Conservation (phyloP, 345 rosid genomes). For the Aquilaria malaccensis region DNA sequence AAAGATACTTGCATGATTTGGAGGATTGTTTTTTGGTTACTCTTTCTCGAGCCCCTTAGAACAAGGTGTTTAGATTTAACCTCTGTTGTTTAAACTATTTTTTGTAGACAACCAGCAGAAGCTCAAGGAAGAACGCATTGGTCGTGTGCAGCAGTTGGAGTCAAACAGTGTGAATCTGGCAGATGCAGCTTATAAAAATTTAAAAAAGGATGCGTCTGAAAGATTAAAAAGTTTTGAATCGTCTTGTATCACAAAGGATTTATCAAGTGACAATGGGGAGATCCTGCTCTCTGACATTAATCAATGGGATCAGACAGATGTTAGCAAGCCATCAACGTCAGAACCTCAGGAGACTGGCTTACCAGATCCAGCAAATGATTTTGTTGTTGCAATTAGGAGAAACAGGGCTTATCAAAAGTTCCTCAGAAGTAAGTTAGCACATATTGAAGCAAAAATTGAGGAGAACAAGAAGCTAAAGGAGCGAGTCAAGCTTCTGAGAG, state of each 20-base stretch:
- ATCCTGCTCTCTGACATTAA: conserved; percentile 17
- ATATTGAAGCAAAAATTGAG: conserved; percentile 75
- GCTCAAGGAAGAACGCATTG: conserved; percentile 19
- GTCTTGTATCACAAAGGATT: conserved; percentile 12
- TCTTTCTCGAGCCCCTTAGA: too few relatives aligned
- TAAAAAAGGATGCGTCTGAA: conserved; percentile 30
- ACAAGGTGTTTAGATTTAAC: too few relatives aligned
- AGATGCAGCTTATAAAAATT: conserved; percentile 24
- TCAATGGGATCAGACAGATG: conserved; percentile 25
- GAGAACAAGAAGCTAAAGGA: conserved; percentile 70
- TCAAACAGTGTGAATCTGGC: conserved; percentile 14
- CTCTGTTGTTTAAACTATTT: too few relatives aligned
- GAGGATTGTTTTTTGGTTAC: too few relatives aligned
- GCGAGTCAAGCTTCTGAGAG: conserved; percentile 60
- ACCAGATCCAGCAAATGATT: conserved; percentile 60
- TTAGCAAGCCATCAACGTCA: conserved; percentile 21
- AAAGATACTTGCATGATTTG: too few relatives aligned
- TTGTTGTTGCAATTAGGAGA: conserved; percentile 70
- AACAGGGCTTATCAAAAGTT: conserved; percentile 81
- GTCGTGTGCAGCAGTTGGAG: conserved; percentile 29
- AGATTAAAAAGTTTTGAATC: conserved; percentile 32
- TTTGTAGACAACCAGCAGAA: conserved; percentile 26
- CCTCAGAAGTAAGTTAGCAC: conserved; percentile 49
- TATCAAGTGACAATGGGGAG: conserved; percentile 24
- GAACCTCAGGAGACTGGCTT: conserved; percentile 35